These are phyloP conservation scores for Sporisorium iseilematis-ciliati DNA, from an alignment of 1,284 basidiomycete genomes.

Conservation along the genomic window DNA sequence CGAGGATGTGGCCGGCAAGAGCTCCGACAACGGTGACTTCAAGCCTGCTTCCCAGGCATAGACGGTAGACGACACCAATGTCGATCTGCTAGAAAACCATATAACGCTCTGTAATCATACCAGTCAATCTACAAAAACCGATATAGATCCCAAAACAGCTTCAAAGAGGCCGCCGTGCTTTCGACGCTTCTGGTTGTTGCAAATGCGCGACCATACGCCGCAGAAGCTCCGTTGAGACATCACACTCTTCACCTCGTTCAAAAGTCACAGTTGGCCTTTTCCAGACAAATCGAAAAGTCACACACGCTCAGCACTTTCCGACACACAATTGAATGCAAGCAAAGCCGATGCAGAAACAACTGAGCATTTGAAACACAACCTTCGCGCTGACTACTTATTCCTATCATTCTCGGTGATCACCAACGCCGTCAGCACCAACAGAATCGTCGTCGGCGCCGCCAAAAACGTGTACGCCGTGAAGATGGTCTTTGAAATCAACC, in stretches of 20 bases:
- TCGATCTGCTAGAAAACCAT: neutral
- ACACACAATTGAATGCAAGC: no score
- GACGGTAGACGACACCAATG: neutral
- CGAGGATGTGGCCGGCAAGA: slow-evolving; percentile 47
- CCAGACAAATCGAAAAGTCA: no score
- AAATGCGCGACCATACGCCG: no score
- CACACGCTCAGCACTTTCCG: no score
- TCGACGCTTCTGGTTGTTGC: no score
- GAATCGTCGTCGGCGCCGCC: slow-evolving; percentile 64
- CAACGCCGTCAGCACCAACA: slow-evolving; percentile 60
- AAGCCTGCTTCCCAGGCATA: slow-evolving; percentile 24
- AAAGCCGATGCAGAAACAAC: no score
- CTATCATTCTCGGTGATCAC: slow-evolving; percentile 58
- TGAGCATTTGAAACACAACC: neutral
- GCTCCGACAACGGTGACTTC: slow-evolving; percentile 49
- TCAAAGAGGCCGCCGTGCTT: no score
- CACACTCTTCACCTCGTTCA: no score
- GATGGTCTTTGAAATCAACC: slow-evolving; percentile 78
- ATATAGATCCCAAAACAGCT: slow-evolving; percentile 1
- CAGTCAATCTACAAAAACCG: neutral
- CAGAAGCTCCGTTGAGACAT: no score
- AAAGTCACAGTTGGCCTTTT: no score
- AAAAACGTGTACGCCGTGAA: slow-evolving; percentile 66
- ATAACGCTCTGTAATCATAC: slow-evolving; percentile 7
- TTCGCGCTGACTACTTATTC: slow-evolving; percentile 21